A percentile compares a stretch with the other conserved stretches of the same genome.
Evolutionary conservation across 1,284 basidiomycete genomes (phyloP).

Genomic region (Fomitopsis schrenkii): DNA sequence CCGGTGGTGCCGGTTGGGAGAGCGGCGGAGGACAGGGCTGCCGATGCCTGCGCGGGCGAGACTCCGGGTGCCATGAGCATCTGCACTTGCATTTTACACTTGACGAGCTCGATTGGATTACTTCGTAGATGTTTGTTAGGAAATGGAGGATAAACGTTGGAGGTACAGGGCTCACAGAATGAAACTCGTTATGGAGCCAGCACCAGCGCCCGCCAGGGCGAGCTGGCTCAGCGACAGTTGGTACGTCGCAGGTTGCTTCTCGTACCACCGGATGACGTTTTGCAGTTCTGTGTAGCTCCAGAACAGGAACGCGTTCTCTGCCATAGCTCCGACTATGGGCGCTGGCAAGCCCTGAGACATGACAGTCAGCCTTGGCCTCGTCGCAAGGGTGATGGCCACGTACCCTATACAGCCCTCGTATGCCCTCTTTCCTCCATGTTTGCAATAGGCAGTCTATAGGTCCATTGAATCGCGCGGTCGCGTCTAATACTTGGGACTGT

Average conservation of each 20-base stretch:
- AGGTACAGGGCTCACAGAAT: slow-evolving; percentile 54
- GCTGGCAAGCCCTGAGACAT: slow-evolving; percentile 74
- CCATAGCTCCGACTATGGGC: slow-evolving; percentile 87
- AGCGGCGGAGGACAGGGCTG: slow-evolving; percentile 18
- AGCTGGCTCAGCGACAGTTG: slow-evolving; percentile 61
- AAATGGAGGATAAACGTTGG: neutral
- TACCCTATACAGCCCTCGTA: slow-evolving; percentile 78
- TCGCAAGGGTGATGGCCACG: slow-evolving; percentile 25
- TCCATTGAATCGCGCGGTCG: slow-evolving; percentile 67
- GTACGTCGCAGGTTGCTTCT: slow-evolving; percentile 29
- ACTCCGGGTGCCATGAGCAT: slow-evolving; percentile 51
- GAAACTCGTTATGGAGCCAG: slow-evolving; percentile 81
- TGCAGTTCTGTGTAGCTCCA: slow-evolving; percentile 85
- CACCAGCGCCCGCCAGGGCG: slow-evolving; percentile 73
- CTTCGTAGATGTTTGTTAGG: slow-evolving; percentile 30
- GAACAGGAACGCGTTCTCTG: slow-evolving; percentile 87
- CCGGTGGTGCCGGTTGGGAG: slow-evolving; percentile 21
- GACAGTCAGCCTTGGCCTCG: neutral
- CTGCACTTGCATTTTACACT: slow-evolving; percentile 96
- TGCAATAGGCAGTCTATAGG: slow-evolving; percentile 79
- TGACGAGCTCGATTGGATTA: slow-evolving; percentile 89
- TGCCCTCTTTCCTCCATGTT: slow-evolving; percentile 75
- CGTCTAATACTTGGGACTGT: slow-evolving; percentile 79
- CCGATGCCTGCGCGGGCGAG: slow-evolving; percentile 18
- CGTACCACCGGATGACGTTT: slow-evolving; percentile 49